phyloP scores from a whole-genome alignment of 2,329 filamentous ascomycete genomes.

The Ceratocystiopsis sp. region DNA sequence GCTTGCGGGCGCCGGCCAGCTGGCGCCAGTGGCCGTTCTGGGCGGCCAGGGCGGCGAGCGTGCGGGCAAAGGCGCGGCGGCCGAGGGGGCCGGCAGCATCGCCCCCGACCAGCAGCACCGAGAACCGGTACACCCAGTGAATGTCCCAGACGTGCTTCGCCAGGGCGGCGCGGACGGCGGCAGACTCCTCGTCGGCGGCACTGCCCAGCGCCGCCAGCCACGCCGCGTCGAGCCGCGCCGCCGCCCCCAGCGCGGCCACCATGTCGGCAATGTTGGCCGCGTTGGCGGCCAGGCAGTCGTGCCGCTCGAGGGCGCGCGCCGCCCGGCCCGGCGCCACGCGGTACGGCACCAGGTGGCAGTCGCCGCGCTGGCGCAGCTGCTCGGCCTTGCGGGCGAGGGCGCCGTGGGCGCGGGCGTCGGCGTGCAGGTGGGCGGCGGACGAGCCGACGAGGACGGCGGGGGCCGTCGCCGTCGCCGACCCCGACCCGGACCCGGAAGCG shows the following conservation, averaged over 20 bases:
- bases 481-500: too few species aligned
- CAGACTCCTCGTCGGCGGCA: neutral
- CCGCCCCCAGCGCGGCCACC: constrained; percentile 20
- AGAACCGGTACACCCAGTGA: constrained; percentile 18
- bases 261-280: constrained; percentile 29
- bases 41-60: constrained; percentile 13
- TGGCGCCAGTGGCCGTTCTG: constrained; percentile 13
- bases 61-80: neutral
- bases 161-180: constrained; percentile 1
- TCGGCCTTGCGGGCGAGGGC: constrained; percentile 14
- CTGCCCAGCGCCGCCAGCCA: neutral
- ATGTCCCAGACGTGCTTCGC: constrained; percentile 14
- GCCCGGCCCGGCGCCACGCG: constrained; percentile 7
- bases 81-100: neutral
- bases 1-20: constrained; percentile 9
- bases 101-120: constrained; percentile 12
- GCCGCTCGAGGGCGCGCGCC: constrained; percentile 10
- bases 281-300: constrained; percentile 29
- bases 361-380: constrained; percentile 15
- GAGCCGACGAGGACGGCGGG: constrained; percentile 61
- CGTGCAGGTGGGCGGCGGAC: constrained; percentile 43
- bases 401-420: constrained; percentile 8
- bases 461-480: too few species aligned
- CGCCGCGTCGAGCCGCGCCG: constrained; percentile 6
- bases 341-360: constrained; percentile 16